phyloP scores from a whole-genome alignment of 2,329 filamentous ascomycete species.

The Bipolaris oryzae region DNA sequence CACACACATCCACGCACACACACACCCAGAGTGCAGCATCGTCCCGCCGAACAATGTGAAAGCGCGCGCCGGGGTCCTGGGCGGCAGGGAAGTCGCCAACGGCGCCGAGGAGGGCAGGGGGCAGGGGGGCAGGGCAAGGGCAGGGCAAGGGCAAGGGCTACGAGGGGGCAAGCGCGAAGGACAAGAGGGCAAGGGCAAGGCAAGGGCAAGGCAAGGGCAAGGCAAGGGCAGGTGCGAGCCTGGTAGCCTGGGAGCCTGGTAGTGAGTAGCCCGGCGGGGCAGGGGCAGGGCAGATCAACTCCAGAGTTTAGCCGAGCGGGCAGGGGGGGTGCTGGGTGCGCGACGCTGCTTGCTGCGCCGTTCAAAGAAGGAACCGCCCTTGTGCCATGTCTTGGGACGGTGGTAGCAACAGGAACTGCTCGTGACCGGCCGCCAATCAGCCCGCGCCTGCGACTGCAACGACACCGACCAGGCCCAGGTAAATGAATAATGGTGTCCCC shows the following conservation, averaged over 20 bases:
- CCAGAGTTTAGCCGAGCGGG: slow-evolving; percentile 40
- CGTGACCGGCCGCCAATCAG: slow-evolving; percentile 29
- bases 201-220: slow-evolving; percentile 8
- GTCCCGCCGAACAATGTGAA: slow-evolving; percentile 35
- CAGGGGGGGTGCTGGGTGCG: slow-evolving; percentile 13
- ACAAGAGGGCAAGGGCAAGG: too few relatives aligned
- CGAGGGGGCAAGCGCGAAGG: too few relatives aligned
- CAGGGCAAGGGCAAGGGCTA: too few relatives aligned
- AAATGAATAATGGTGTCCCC: slow-evolving; percentile 38
- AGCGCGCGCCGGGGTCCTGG: slow-evolving; percentile 33
- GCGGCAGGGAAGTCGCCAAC: slow-evolving; percentile 36
- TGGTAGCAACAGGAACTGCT: slow-evolving; percentile 21
- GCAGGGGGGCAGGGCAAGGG: slow-evolving; percentile 15
- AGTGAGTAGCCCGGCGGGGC: slow-evolving; percentile 11
- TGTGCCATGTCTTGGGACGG: slow-evolving; percentile 35
- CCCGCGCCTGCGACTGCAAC: slow-evolving; percentile 22
- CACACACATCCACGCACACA: too few relatives aligned
- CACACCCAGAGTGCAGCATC: slow-evolving; percentile 34
- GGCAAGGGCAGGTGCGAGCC: slow-evolving; percentile 14
- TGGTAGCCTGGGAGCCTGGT: neutral
- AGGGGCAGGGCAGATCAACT: slow-evolving; percentile 27
- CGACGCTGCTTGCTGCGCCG: slow-evolving; percentile 25
- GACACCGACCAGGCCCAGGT: slow-evolving; percentile 30
- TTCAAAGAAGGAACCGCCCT: slow-evolving; percentile 35
- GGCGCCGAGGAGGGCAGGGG: slow-evolving; percentile 35